Base-by-base conservation (phyloP, 2,329 filamentous ascomycete species). In the Cladophialophora bantiana region DNA sequence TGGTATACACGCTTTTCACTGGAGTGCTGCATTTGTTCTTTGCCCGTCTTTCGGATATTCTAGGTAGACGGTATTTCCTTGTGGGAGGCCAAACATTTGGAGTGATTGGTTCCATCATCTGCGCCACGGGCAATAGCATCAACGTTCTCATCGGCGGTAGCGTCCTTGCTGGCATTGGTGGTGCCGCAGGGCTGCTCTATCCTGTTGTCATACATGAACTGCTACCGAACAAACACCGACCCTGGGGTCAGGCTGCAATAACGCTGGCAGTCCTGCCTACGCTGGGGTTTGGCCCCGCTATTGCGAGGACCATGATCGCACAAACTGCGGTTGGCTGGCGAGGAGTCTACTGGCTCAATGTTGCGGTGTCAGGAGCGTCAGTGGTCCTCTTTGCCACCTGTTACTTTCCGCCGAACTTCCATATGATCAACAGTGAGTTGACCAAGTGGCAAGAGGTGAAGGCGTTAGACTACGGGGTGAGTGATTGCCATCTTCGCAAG, bases 271-370 rank as follows among this genome's bases (percentile, higher is more conserved):
- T 74, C 20, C 72, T 80, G 57, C 78, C 76, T 4, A 69, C 74
- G 20, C 70, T 72, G 7, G 72, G 65, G 2, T 75, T 76, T 40
- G 83, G 83, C 0, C 81, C 82, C 18, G 74, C 83, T 45, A 82
- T 85, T 62, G 82, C 83, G 1, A 76, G 80, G 15, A 73, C 76
- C 2, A 77, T 84, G 36, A 78, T 82, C 64, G 64, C 77, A 35
- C 77, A 82, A 56, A 84, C 83, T 0, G 72, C 68, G 3, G 71
- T 77, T 4, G 74, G 76, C 26, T 86, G 83, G 83, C 76, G 83
- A 54, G 84, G 82, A 80, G 79, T 75, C 57, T 86, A 83, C 72
- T 85, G 82, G 70, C 71, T 85, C 4, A 81, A 80, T 64, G 81
- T 82, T 68, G 81, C 83, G 57, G 75, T 82, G 64, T 78, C 77